These are phyloP conservation scores for Leishmania gerbilli DNA, from an alignment of 208 protist genomes.

Conservation along the genomic window DNA sequence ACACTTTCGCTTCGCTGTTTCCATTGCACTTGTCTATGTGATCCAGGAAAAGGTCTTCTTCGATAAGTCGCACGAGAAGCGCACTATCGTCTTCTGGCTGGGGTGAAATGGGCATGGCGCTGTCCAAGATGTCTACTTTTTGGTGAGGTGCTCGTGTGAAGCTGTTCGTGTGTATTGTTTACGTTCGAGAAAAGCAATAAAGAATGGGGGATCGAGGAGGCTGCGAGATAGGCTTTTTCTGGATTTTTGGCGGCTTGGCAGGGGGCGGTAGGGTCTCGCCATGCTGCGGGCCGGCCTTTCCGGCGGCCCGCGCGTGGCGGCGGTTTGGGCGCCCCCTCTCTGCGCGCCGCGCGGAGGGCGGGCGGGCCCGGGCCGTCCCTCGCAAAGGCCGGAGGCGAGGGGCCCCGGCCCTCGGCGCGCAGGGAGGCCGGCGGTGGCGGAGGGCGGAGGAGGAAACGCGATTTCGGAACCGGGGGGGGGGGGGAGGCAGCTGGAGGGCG, in stretches of 20 bases:
- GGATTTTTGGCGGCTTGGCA: neutral
- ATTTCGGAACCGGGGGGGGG: no score
- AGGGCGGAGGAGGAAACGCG: no score
- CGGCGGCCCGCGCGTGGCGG: no score
- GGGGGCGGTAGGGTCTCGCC: neutral
- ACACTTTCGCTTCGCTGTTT: constrained; percentile 9
- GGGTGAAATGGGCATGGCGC: neutral
- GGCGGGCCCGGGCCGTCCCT: no score
- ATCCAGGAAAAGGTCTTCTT: constrained; percentile 71
- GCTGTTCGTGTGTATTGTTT: neutral
- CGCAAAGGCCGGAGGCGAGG: no score
- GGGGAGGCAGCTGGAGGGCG: no score
- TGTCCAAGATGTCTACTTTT: neutral
- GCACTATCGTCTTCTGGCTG: constrained; percentile 2
- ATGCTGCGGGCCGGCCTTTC: no score
- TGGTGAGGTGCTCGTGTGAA: neutral
- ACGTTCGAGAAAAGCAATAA: neutral
- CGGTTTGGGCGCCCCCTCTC: no score
- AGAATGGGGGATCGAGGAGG: neutral
- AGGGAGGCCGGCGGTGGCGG: no score
- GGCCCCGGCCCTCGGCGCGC: no score
- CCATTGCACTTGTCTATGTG: constrained; percentile 26
- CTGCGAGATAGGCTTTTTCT: neutral
- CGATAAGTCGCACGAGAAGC: constrained; percentile 52
- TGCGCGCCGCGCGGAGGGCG: no score